Base-by-base conservation (phyloP, 129 eudicot species). In the Centaurea solstitialis region DNA sequence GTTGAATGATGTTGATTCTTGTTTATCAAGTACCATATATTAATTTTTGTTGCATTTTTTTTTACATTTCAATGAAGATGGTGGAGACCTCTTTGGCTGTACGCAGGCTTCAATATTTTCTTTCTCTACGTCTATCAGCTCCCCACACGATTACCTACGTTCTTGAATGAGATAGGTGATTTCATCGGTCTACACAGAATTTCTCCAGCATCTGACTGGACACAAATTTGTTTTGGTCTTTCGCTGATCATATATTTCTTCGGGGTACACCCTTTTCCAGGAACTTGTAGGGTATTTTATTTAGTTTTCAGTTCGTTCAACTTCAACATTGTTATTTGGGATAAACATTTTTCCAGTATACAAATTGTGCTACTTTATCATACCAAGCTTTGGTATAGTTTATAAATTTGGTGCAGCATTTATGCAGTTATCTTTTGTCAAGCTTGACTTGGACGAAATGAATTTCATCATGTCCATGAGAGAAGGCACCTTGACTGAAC, bases 61-160 rank as follows among this genome's bases (percentile, higher is more conserved):
- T 79, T 53, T 45, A 62, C 45, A 69, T 78, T 79, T 35, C 33
- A 41, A 78, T 89, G 91, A 86, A 95, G 99, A 91, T 91, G 93
- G 94, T 92, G 98, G 98, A 87, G 93, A 90, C 85, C 88, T 81
- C 98, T 95, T 75, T 93, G 92, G 93, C 79, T 93, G 28, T 95
- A 95, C 65, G 89, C 98, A 61, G 99, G 98, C 76, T 81, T 91
- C 88, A 89, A 73, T 67, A 84, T 91, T 65, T 81, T 88, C 85
- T 74, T 89, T 53, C 88, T 95, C 21, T 95, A 95, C 79, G 81
- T 88, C 62, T 89, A 92, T 86, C 99, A 93, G 83, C 94, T 95
- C 76, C 98, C 97, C 41, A 30, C 91, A 74, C 85, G 77, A 70
- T 81, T 91, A 45, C 93, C 92, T 37, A 81, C 78, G 57, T 78